These are phyloP conservation scores for Heliamphora pulchella DNA, from an alignment of 179 eudicot species.

Conservation along the genomic window DNA sequence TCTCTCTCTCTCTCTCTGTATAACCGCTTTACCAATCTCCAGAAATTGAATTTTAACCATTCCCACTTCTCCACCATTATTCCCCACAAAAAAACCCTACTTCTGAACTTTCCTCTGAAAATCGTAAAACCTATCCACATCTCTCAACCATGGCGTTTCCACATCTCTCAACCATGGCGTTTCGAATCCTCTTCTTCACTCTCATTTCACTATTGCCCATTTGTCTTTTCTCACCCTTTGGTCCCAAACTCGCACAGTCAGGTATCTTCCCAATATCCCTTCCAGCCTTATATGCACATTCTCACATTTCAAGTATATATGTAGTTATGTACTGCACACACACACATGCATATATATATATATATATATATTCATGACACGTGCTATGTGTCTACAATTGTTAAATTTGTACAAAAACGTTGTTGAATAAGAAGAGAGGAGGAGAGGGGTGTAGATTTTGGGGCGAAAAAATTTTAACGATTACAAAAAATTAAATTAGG, in stretches of 20 bases:
- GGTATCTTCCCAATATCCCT: constrained; percentile 32
- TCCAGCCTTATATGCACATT: background rate
- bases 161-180: constrained; percentile 26
- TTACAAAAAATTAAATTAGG: no score
- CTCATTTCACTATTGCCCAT: constrained; percentile 13
- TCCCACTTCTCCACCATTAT: constrained; percentile 1
- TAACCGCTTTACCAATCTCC: constrained; percentile 4
- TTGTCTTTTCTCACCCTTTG: constrained; percentile 16
- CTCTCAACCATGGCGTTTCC: background rate
- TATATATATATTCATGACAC: background rate
- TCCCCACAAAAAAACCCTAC: background rate
- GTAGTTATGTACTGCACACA: no score
- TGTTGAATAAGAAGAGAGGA: no score
- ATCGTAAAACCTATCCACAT: background rate
- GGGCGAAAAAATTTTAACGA: no score
- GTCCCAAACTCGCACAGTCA: constrained; percentile 24
- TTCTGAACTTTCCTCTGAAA: background rate
- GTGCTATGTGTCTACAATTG: no score
- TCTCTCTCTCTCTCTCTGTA: no score
- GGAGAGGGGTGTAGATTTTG: no score
- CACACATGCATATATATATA: no score
- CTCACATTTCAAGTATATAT: background rate
- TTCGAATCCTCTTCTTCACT: constrained; percentile 22
- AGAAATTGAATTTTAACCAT: constrained; percentile 1
- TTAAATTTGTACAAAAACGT: no score